These are phyloP conservation scores for Tricholoma sp. DNA, from an alignment of 768 basidiomycete species.

Conservation along the genomic window DNA sequence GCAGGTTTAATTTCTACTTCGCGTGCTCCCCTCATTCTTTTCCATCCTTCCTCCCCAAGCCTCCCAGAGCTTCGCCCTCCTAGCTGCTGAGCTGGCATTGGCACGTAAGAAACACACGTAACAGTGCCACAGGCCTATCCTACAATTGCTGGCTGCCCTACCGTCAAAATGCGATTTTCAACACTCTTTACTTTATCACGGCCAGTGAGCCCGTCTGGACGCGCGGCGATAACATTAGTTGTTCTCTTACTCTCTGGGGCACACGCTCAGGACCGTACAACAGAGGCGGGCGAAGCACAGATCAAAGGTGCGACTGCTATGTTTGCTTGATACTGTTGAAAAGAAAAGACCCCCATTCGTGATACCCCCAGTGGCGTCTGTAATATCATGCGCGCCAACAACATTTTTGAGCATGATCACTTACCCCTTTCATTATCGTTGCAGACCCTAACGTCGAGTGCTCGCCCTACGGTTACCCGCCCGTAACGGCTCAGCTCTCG, in stretches of 20 bases:
- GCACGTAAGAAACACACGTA: background rate
- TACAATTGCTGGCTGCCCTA: too few species aligned
- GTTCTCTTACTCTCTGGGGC: background rate
- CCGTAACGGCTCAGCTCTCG: constrained; percentile 22
- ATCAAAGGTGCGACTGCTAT: constrained; percentile 27
- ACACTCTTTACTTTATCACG: background rate
- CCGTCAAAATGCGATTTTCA: background rate
- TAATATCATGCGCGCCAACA: background rate
- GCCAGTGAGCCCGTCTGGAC: background rate
- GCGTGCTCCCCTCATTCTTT: background rate
- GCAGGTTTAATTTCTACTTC: background rate
- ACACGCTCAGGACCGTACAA: constrained; percentile 24
- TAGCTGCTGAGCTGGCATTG: background rate
- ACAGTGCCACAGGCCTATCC: background rate
- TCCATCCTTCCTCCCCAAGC: background rate
- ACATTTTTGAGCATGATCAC: background rate
- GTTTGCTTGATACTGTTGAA: background rate
- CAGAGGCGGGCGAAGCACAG: constrained; percentile 30
- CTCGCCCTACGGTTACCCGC: constrained; percentile 35
- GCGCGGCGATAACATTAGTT: background rate
- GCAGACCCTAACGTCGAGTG: constrained; percentile 36
- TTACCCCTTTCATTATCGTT: background rate
- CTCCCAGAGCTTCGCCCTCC: background rate
- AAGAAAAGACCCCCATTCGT: background rate
- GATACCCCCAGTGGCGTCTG: background rate